Conservation (phyloP, 768 basidiomycete species). For the Pulveroboletus frians region DNA sequence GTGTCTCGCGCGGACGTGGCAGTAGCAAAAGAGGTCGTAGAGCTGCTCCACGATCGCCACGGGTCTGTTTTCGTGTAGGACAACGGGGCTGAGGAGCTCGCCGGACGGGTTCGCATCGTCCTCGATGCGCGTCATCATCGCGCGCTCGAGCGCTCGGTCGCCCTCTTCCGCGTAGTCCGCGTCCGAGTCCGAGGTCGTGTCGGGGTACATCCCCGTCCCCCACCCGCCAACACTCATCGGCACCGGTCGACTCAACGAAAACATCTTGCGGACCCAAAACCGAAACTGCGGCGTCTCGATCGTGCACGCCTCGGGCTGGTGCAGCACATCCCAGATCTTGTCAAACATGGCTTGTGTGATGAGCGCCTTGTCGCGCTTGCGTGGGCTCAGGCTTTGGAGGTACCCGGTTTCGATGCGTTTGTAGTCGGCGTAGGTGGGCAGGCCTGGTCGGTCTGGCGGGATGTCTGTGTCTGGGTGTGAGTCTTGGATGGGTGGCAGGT, state of each 20-base stretch:
- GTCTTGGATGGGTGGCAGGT: not conserved
- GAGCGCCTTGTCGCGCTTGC: constrained; percentile 64
- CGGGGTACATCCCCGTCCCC: not conserved
- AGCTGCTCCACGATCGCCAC: constrained; percentile 76
- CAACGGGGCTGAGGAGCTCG: constrained; percentile 34
- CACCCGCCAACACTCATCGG: not conserved
- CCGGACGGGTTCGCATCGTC: constrained; percentile 9
- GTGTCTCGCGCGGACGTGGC: constrained; percentile 60
- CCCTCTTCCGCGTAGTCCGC: constrained; percentile 3
- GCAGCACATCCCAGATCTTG: constrained; percentile 64
- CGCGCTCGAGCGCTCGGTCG: constrained; percentile 14
- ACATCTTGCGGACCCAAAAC: constrained; percentile 84
- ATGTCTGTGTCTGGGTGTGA: not conserved
- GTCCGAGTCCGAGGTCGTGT: constrained; percentile 1
- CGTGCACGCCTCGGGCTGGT: constrained; percentile 43
- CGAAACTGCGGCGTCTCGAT: constrained; percentile 63
- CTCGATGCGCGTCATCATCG: constrained; percentile 6
- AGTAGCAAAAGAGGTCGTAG: constrained; percentile 71
- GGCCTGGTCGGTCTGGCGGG: constrained; percentile 37
- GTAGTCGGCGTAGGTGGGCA: constrained; percentile 61
- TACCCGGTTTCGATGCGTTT: constrained; percentile 55
- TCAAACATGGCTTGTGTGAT: constrained; percentile 69
- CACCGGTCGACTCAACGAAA: constrained; percentile 40
- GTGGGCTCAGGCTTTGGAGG: constrained; percentile 50
- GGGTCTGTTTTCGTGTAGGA: constrained; percentile 66